Evolutionary conservation across 176 grass and related monocot genomes (phyloP).

Genomic region (Bothriochloa decipiens): DNA sequence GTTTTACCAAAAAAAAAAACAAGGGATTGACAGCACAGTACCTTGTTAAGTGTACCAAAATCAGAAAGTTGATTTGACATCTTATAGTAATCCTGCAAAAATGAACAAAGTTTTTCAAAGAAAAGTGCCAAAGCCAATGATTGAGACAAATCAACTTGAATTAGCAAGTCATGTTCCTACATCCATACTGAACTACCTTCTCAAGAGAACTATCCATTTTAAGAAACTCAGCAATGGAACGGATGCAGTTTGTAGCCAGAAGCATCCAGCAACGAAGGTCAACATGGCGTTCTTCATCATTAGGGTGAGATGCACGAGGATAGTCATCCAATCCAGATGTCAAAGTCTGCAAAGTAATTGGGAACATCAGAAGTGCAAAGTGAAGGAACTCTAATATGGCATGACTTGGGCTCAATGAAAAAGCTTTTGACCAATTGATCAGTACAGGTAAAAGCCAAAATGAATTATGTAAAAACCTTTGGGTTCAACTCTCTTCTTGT

Average conservation of each 20-base stretch:
- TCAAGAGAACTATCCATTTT: slow-evolving; percentile 63
- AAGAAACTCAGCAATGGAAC: slow-evolving; percentile 76
- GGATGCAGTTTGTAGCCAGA: slow-evolving; percentile 87
- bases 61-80: slow-evolving; percentile 85
- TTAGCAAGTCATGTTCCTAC: slow-evolving; percentile 25
- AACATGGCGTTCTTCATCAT: slow-evolving; percentile 87
- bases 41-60: slow-evolving; percentile 85
- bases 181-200: slow-evolving; percentile 60
- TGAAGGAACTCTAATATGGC: slow-evolving; percentile 30
- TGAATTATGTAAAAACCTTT: slow-evolving; percentile 61
- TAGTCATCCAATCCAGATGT: slow-evolving; percentile 97
- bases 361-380: slow-evolving; percentile 29
- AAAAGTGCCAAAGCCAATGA: slow-evolving; percentile 18
- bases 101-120: slow-evolving; percentile 18
- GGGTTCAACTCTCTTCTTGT: slow-evolving; percentile 86
- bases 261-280: slow-evolving; percentile 98
- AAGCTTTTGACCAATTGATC: slow-evolving; percentile 37
- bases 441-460: slow-evolving; percentile 31
- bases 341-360: slow-evolving; percentile 69
- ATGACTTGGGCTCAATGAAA: slow-evolving; percentile 10
- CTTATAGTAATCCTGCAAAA: slow-evolving; percentile 73
- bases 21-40: slow-evolving; percentile 38
- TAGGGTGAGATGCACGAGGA: slow-evolving; percentile 95
- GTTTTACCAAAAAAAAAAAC: not conserved
- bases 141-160: slow-evolving; percentile 10